A percentile compares a stretch with the other conserved stretches of the same genome.
Conservation (phyloP, 352 stramenopile species). For the Globisporangium yorkense region DNA sequence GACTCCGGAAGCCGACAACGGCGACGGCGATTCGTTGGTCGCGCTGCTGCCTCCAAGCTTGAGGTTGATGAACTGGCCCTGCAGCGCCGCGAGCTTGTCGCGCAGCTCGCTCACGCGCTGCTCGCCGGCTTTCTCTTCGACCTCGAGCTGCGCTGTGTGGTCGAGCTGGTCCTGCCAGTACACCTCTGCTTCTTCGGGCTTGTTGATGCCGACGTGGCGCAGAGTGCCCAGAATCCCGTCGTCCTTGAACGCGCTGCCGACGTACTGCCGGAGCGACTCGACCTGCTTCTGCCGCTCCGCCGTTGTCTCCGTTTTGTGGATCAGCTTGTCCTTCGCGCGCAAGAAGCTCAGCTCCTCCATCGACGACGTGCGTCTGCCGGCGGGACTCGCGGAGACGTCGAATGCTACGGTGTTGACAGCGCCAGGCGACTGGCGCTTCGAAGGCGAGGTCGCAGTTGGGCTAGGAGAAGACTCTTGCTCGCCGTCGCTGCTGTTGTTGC, state of each 20-base stretch:
- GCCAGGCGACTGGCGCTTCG: background rate
- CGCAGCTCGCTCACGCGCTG: constrained; percentile 53
- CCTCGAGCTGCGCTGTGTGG: constrained; percentile 60
- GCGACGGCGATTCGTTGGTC: constrained; percentile 13
- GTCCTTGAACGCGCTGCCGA: constrained; percentile 68
- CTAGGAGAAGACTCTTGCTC: background rate
- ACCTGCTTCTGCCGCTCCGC: constrained; percentile 47
- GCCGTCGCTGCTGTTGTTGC: background rate
- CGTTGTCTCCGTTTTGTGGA: constrained; percentile 71
- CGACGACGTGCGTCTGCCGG: constrained; percentile 5
- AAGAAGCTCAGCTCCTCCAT: constrained; percentile 38
- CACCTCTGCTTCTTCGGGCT: constrained; percentile 58
- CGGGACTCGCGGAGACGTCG: background rate
- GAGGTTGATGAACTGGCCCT: constrained; percentile 59
- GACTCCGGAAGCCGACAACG: background rate
- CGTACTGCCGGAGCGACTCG: constrained; percentile 58
- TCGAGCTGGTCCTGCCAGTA: constrained; percentile 80
- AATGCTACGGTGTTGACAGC: background rate
- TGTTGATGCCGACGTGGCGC: constrained; percentile 75
- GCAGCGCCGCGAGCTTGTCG: constrained; percentile 48
- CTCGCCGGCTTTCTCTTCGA: constrained; percentile 54
- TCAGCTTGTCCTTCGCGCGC: constrained; percentile 63
- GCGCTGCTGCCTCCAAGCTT: constrained; percentile 46
- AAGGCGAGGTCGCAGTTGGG: background rate
- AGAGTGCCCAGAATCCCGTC: constrained; percentile 65